Base-by-base conservation (phyloP, 305 asterid species). In the Lippia alba region DNA sequence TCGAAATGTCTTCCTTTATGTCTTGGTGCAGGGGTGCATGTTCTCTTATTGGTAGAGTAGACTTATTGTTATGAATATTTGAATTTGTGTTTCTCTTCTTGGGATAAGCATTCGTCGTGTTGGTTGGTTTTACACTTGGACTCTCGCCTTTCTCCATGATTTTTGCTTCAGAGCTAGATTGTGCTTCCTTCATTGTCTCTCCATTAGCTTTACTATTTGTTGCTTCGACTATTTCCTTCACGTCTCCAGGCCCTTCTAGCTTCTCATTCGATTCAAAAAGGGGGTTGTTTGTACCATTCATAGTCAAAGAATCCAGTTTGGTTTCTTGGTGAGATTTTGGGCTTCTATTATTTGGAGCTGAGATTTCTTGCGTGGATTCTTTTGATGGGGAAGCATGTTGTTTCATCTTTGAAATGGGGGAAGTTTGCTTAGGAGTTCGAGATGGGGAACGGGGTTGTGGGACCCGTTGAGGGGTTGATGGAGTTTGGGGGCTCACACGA, bases 1-100 rank as follows among this genome's bases (percentile, higher is more conserved):
- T 71, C 12, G 92, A 79, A 49, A 82, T 69, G 78, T 80, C 80
- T 5, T 79, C 84, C 76, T 39, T 80, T 39, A 82, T 76, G 66
- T 72, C 89, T 56, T 84, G 81, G 76, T 79, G 79, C 74, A 71
- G 55, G 19, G 81, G 74, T 44, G 56, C 32, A 5, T 79, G 76
- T 16, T 64, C 79, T 78, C 79, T 80, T 10, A 61, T 80, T 78
- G 72, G 61, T 70, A n/a, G 69, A 56, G 69, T 67, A 53, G 71
- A 70, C 71, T 76, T 73, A 69, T 76, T 73, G 14, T 73, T 72
- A 8, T 6, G 68, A 56, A 68, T 69, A 48, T 68, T 76, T 32
- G 55, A 44, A 40, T 18, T 53, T 16, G 24, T 44, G 69, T 39
- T 75, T 67, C 69, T 81, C 62, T 69, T 76, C 75, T 63, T 70